Evolutionary conservation across 768 basidiomycete genomes (phyloP).

Genomic region (Termitomyces heimii): DNA sequence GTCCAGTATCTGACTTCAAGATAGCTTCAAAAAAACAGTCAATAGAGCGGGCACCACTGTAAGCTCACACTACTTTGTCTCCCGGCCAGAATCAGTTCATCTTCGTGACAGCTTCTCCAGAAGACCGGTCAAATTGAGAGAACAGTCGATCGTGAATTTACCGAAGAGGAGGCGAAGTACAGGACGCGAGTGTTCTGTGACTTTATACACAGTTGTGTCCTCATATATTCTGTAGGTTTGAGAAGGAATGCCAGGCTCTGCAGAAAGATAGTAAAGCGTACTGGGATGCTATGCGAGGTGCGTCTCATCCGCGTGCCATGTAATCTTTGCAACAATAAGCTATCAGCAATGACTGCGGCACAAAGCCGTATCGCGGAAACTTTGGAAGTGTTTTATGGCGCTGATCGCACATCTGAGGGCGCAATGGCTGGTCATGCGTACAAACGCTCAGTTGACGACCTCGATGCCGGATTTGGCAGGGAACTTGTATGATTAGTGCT

Average conservation of each 20-base stretch:
- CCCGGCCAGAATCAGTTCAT: constrained; percentile 10
- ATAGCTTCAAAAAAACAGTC: constrained; percentile 89
- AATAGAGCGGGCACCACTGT: constrained; percentile 91
- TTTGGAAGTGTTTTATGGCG: constrained; percentile 86
- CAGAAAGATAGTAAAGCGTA: constrained; percentile 97
- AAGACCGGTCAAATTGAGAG: constrained; percentile 98
- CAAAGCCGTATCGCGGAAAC: constrained; percentile 92
- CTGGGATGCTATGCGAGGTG: constrained; percentile 90
- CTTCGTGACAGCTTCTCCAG: constrained; percentile 68
- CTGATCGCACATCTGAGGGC: constrained; percentile 81
- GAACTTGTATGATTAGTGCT: constrained; percentile 59
- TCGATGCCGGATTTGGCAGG: constrained; percentile 77
- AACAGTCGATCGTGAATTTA: constrained; percentile 90
- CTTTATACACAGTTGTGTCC: not conserved
- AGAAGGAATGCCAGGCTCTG: constrained; percentile 90
- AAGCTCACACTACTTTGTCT: constrained; percentile 20
- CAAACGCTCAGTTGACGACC: constrained; percentile 89
- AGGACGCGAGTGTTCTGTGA: constrained; percentile 55
- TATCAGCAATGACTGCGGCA: constrained; percentile 85
- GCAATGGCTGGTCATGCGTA: constrained; percentile 98
- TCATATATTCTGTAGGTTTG: constrained; percentile 55
- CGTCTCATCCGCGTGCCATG: constrained; percentile 15
- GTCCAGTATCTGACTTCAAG: constrained; percentile 1
- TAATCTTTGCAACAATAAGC: not conserved
- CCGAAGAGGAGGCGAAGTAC: constrained; percentile 88